Percentiles rank a stretch among this genome's conserved stretches.
phyloP scores from a whole-genome alignment of 768 basidiomycete species.

The Pleurotus ostreatus region DNA sequence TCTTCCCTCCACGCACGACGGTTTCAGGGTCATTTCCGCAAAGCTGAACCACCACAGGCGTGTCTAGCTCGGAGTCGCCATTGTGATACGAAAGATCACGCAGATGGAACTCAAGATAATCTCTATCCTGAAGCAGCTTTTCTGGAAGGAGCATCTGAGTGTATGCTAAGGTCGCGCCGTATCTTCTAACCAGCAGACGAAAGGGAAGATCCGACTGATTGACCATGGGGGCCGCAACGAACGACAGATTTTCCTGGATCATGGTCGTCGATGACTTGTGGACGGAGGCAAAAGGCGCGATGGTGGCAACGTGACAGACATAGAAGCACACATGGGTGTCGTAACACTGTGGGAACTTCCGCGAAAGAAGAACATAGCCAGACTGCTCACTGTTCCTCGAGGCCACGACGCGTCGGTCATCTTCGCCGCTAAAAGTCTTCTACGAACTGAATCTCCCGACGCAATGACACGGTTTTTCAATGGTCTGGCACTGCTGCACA shows the following conservation, averaged over 20 bases:
- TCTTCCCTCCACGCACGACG: constrained; percentile 57
- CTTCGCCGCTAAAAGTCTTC: too few species aligned
- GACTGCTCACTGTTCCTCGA: too few species aligned
- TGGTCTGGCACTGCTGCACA: too few species aligned
- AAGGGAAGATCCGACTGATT: constrained; percentile 64
- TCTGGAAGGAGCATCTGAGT: constrained; percentile 76
- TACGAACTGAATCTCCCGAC: too few species aligned
- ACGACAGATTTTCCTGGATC: constrained; percentile 23
- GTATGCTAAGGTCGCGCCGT: constrained; percentile 67
- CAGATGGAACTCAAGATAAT: constrained; percentile 61
- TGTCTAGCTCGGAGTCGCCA: constrained; percentile 19
- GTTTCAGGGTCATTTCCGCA: constrained; percentile 67
- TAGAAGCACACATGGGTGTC: background rate
- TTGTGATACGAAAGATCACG: constrained; percentile 43
- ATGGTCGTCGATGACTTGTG: background rate
- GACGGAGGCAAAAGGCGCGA: background rate
- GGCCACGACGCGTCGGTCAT: too few species aligned
- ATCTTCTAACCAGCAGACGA: constrained; percentile 15
- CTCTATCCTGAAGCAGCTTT: constrained; percentile 54
- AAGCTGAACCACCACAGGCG: constrained; percentile 67
- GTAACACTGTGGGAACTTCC: too few species aligned
- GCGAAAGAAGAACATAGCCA: too few species aligned
- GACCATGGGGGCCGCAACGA: constrained; percentile 72
- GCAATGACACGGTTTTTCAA: too few species aligned
- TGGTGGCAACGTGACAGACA: background rate